These are phyloP conservation scores for Breynia disticha DNA, from an alignment of 441 rosid species.

Conservation along the genomic window DNA sequence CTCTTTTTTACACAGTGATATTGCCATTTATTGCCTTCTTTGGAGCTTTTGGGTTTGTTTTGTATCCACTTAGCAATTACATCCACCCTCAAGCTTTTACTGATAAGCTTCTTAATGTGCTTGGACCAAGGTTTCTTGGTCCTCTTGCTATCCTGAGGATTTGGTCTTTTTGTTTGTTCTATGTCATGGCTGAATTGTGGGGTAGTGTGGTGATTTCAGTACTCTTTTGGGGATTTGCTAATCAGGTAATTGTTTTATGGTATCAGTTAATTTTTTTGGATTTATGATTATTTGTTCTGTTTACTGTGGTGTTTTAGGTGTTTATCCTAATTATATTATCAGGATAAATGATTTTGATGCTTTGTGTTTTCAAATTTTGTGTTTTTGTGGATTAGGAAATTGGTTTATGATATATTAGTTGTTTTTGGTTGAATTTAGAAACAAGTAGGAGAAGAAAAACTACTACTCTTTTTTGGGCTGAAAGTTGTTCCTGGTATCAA, in stretches of 20 bases:
- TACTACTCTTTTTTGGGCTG: neutral
- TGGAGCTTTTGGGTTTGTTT: constrained; percentile 87
- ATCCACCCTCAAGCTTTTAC: constrained; percentile 83
- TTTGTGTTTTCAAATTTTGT: too few species aligned
- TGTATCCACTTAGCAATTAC: constrained; percentile 75
- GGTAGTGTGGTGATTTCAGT: constrained; percentile 95
- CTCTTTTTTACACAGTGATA: constrained; percentile 81
- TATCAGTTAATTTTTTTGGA: neutral
- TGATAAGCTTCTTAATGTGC: constrained; percentile 62
- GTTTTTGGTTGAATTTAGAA: neutral
- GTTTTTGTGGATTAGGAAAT: too few species aligned
- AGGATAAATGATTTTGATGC: neutral
- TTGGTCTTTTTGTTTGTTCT: constrained; percentile 95
- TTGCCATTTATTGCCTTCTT: constrained; percentile 89
- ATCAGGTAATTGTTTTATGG: constrained; percentile 50
- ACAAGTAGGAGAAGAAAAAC: too few species aligned
- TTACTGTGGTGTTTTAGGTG: neutral
- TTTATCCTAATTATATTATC: neutral
- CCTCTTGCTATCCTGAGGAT: constrained; percentile 94
- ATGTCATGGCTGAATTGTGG: constrained; percentile 99
- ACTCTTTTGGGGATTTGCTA: constrained; percentile 96
- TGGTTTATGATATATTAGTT: too few species aligned
- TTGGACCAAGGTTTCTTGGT: constrained; percentile 94
- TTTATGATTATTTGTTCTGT: neutral
- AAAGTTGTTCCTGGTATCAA: neutral